Evolutionary conservation across 2,329 filamentous ascomycete species (phyloP).

Genomic region (Fonsecaea nubica): DNA sequence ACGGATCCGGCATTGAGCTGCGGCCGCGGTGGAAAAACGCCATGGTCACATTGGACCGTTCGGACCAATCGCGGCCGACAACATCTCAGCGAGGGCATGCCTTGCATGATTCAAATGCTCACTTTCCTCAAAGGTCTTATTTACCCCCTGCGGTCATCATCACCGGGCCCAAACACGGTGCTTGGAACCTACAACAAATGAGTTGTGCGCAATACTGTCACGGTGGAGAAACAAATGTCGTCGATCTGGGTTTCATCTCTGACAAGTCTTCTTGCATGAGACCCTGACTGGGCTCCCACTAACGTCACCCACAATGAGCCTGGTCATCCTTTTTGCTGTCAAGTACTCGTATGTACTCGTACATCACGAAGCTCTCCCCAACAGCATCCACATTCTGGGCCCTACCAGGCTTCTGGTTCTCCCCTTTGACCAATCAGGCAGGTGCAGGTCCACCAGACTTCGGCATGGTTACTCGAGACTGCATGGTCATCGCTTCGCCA

Average conservation of each 20-base stretch:
- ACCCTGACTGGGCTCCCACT: slow-evolving; percentile 8
- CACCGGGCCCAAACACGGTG: not conserved
- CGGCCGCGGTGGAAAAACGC: not conserved
- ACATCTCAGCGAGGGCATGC: not conserved
- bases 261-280: slow-evolving; percentile 4
- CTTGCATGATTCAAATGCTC: not conserved
- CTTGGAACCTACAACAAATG: not conserved
- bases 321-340: slow-evolving; percentile 1
- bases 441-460: not conserved
- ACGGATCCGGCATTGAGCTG: not conserved
- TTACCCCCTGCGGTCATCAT: slow-evolving; percentile 16
- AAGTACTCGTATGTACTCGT: not conserved
- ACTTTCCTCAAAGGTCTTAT: not conserved
- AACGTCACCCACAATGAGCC: slow-evolving; percentile 1
- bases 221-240: slow-evolving; percentile 3
- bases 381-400: slow-evolving; percentile 10
- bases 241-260: slow-evolving; percentile 4
- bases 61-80: slow-evolving; percentile 12
- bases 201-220: not conserved
- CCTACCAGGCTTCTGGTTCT: slow-evolving; percentile 6
- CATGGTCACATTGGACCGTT: not conserved
- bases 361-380: not conserved
- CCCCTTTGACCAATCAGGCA: slow-evolving; percentile 1
- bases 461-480: slow-evolving; percentile 9
- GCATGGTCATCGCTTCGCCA: slow-evolving; percentile 13